phyloP scores from a whole-genome alignment of 768 basidiomycete species.

The Rhizopogon sp. region DNA sequence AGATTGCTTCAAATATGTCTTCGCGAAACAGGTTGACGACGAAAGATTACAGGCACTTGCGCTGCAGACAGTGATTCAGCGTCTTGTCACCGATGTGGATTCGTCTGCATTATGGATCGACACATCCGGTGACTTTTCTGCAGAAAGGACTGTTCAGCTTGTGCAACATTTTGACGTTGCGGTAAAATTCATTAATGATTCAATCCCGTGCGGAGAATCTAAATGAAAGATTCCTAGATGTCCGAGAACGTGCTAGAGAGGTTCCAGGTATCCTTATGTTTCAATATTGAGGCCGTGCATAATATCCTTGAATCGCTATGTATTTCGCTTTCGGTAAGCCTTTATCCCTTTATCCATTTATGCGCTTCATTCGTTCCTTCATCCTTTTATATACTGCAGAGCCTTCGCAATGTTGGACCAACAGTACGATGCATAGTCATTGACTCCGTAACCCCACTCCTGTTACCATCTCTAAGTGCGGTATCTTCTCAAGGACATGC shows the following conservation, averaged over 20 bases:
- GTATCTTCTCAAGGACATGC: constrained; percentile 74
- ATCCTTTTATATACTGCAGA: constrained; percentile 8
- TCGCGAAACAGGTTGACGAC: constrained; percentile 2
- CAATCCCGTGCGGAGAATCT: background rate
- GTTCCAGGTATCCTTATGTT: constrained; percentile 52
- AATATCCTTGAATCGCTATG: constrained; percentile 43
- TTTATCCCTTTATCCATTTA: constrained; percentile 6
- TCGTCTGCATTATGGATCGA: constrained; percentile 64
- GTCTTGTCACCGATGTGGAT: constrained; percentile 36
- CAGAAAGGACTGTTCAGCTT: constrained; percentile 38
- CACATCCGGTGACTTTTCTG: constrained; percentile 62
- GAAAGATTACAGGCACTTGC: constrained; percentile 48
- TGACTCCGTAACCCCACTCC: constrained; percentile 59
- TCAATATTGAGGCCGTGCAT: constrained; percentile 53
- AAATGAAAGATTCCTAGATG: constrained; percentile 14
- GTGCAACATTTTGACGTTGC: constrained; percentile 22
- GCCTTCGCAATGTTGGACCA: constrained; percentile 2
- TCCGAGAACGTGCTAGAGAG: constrained; percentile 41
- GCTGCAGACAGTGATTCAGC: constrained; percentile 51
- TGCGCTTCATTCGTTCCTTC: background rate
- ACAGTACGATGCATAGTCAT: constrained; percentile 50
- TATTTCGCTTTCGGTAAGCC: constrained; percentile 24
- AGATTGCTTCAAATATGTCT: constrained; percentile 13
- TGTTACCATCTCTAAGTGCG: constrained; percentile 59
- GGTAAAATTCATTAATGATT: constrained; percentile 15